phyloP scores from a whole-genome alignment of 116 monocot species.

The Posidonia oceanica region DNA sequence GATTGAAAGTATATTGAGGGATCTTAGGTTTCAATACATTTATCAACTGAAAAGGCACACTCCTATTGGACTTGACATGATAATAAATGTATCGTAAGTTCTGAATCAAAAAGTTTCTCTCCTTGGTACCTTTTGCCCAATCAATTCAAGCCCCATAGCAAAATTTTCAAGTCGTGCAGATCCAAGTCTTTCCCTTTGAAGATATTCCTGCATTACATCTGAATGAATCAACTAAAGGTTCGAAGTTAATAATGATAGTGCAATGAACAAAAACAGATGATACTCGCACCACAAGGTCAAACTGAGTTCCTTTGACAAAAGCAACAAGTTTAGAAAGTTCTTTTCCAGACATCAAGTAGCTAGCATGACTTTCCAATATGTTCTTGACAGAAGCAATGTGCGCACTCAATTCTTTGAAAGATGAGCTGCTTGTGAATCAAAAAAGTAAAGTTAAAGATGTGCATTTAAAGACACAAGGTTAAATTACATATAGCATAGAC shows the following conservation, averaged over 20 bases:
- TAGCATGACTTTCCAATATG: constrained; percentile 93
- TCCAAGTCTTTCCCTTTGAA: constrained; percentile 84
- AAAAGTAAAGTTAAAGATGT: background rate
- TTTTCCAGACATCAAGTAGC: constrained; percentile 97
- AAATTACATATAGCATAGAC: no score
- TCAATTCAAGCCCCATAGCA: constrained; percentile 96
- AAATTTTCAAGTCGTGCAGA: constrained; percentile 93
- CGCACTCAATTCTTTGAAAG: constrained; percentile 84
- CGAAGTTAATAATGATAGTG: background rate
- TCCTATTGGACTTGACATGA: background rate
- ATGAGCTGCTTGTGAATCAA: constrained; percentile 35
- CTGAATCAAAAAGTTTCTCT: background rate
- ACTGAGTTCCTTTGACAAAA: constrained; percentile 99
- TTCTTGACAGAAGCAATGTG: constrained; percentile 96
- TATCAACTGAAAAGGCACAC: background rate
- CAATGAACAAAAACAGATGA: background rate
- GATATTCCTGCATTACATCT: constrained; percentile 67
- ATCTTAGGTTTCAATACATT: background rate
- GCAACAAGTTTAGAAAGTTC: constrained; percentile 99
- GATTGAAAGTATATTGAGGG: no score
- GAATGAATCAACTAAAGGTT: background rate
- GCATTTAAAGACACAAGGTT: no score
- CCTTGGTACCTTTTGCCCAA: constrained; percentile 72
- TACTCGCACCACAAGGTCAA: constrained; percentile 94
- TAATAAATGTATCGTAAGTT: background rate